These are phyloP conservation scores for Friedmanniomyces simplex DNA, from an alignment of 495 filamentous ascomycete genomes.

Conservation along the genomic window DNA sequence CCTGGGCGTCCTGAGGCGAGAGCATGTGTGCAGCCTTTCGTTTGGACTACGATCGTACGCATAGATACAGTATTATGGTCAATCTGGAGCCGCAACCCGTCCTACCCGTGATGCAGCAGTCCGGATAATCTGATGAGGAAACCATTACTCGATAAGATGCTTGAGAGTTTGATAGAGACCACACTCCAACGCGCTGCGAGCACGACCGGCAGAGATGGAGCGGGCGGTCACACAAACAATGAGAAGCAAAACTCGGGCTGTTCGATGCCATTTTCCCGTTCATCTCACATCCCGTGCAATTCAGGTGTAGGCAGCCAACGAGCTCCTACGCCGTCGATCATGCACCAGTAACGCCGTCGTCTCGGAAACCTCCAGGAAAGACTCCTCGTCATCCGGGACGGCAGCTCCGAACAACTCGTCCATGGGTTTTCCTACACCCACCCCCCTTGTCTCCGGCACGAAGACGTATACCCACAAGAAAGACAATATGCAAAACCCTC, in stretches of 20 bases:
- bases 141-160: no score
- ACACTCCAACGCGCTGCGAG: background rate
- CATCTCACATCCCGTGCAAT: background rate
- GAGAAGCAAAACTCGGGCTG: background rate
- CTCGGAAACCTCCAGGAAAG: background rate
- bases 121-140: no score
- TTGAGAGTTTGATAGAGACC: no score
- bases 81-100: no score
- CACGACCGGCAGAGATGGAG: background rate
- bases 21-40: no score
- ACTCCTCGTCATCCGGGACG: background rate
- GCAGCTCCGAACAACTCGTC: slow-evolving; percentile 5
- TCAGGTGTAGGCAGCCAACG: background rate
- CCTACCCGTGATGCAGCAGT: no score
- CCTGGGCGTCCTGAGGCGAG: no score
- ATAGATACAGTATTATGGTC: no score
- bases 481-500: background rate
- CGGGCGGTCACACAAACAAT: background rate
- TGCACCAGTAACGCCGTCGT: background rate
- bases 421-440: slow-evolving; percentile 2
- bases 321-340: background rate
- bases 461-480: background rate
- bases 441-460: slow-evolving; percentile 6
- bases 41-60: no score
- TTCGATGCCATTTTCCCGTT: background rate